Evolutionary conservation across 768 basidiomycete genomes (phyloP).

Genomic region (Lactifluus pinguis): DNA sequence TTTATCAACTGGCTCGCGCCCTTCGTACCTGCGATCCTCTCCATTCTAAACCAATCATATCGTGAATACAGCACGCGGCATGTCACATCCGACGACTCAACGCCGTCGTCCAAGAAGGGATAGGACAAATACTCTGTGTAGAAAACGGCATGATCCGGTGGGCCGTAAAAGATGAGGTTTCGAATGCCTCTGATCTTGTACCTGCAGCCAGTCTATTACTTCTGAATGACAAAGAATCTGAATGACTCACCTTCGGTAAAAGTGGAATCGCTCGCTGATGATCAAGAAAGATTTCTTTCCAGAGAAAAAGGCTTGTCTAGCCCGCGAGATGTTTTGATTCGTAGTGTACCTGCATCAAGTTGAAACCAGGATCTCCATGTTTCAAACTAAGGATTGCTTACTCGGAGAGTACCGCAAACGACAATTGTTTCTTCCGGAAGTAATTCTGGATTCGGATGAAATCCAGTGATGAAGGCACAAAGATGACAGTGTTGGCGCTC

Average conservation of each 20-base stretch:
- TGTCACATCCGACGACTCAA: slow-evolving; percentile 82
- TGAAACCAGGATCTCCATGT: background rate
- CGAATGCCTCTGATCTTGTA: slow-evolving; percentile 91
- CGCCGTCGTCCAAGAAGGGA: slow-evolving; percentile 83
- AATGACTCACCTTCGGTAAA: slow-evolving; percentile 66
- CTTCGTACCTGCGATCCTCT: slow-evolving; percentile 64
- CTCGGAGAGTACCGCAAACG: slow-evolving; percentile 87
- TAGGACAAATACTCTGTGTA: slow-evolving; percentile 85
- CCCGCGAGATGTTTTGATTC: slow-evolving; percentile 89
- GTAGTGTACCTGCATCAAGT: slow-evolving; percentile 63
- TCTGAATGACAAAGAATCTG: background rate
- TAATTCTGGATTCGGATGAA: slow-evolving; percentile 87
- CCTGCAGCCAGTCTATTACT: slow-evolving; percentile 30
- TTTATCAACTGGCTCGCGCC: slow-evolving; percentile 26
- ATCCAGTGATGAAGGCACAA: slow-evolving; percentile 93
- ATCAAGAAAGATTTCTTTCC: slow-evolving; percentile 82
- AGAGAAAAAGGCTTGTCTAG: slow-evolving; percentile 85
- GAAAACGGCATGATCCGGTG: slow-evolving; percentile 85
- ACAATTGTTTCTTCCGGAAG: slow-evolving; percentile 64
- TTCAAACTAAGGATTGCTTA: slow-evolving; percentile 29
- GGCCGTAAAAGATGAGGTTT: slow-evolving; percentile 88
- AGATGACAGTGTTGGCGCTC: slow-evolving; percentile 78
- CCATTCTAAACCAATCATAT: slow-evolving; percentile 83
- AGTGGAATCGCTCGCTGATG: slow-evolving; percentile 97
- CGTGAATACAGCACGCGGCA: slow-evolving; percentile 75